Evolutionary conservation across 139 green algal species (phyloP).

Genomic region (Pseudopediastrum boryanum): DNA sequence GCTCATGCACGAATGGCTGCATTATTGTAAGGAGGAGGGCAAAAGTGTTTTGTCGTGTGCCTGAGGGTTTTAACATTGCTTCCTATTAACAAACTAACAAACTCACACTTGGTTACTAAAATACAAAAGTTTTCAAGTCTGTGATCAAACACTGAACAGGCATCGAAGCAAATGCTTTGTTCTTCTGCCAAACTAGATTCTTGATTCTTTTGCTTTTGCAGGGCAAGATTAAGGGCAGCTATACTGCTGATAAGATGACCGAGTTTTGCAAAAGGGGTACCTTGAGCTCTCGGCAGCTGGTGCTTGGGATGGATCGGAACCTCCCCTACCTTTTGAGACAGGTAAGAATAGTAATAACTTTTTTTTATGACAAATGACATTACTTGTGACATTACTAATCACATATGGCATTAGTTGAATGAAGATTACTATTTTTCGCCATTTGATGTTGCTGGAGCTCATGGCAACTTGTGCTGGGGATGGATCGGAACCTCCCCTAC

Average conservation of each 20-base stretch:
- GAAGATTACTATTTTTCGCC: not conserved
- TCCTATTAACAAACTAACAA: too few relatives aligned
- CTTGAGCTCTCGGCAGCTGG: slow-evolving; percentile 24
- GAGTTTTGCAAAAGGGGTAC: slow-evolving; percentile 35
- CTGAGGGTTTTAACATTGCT: too few relatives aligned
- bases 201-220: slow-evolving; percentile 7
- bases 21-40: too few relatives aligned
- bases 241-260: slow-evolving; percentile 35
- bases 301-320: slow-evolving; percentile 38
- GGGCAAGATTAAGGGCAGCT: slow-evolving; percentile 43
- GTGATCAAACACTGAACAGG: too few relatives aligned
- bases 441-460: not conserved
- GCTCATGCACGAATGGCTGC: too few relatives aligned
- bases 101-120: too few relatives aligned
- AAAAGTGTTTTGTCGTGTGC: too few relatives aligned
- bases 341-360: slow-evolving; percentile 9
- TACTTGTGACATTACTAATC: not conserved
- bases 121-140: too few relatives aligned
- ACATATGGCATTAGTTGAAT: not conserved
- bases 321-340: slow-evolving; percentile 34
- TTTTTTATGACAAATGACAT: not conserved
- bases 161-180: too few relatives aligned
- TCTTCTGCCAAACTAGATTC: too few relatives aligned
- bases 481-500: not conserved
- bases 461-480: not conserved